Evolutionary conservation across 768 basidiomycete species (phyloP).

Genomic region (Tulasnella sp.): DNA sequence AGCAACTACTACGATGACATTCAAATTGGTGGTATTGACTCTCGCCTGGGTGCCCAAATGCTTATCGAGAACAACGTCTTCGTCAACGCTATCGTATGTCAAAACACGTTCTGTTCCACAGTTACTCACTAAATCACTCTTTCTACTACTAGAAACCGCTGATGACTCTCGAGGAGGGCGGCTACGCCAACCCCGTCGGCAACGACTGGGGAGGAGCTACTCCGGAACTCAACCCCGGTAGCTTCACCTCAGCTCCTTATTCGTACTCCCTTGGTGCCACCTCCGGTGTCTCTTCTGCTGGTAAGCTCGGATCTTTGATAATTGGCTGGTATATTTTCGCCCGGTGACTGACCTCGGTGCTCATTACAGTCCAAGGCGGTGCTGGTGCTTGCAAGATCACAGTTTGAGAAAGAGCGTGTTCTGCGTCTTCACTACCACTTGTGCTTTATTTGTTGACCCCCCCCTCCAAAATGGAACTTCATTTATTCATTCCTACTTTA

Average conservation of each 20-base stretch:
- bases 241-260: slow-evolving; percentile 18
- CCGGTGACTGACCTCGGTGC: not conserved
- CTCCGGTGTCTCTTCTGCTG: not conserved
- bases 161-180: not conserved
- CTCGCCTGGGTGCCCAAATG: slow-evolving; percentile 23
- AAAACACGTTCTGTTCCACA: not conserved
- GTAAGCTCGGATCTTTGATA: not conserved
- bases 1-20: slow-evolving; percentile 22
- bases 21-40: slow-evolving; percentile 12
- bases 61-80: slow-evolving; percentile 13
- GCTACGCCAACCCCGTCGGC: not conserved
- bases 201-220: slow-evolving; percentile 21
- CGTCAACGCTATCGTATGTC: slow-evolving; percentile 1
- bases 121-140: not conserved
- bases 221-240: slow-evolving; percentile 22
- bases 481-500: too few species aligned
- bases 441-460: too few species aligned
- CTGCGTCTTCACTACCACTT: too few species aligned
- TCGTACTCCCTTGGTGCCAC: slow-evolving; percentile 16
- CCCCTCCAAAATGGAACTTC: too few species aligned
- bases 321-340: not conserved
- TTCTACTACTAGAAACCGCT: not conserved
- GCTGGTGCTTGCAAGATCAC: too few species aligned
- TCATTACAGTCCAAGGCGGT: not conserved
- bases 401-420: too few species aligned